Conservation (phyloP, 2,329 filamentous ascomycete genomes). For the Dactylellina drechsleri region DNA sequence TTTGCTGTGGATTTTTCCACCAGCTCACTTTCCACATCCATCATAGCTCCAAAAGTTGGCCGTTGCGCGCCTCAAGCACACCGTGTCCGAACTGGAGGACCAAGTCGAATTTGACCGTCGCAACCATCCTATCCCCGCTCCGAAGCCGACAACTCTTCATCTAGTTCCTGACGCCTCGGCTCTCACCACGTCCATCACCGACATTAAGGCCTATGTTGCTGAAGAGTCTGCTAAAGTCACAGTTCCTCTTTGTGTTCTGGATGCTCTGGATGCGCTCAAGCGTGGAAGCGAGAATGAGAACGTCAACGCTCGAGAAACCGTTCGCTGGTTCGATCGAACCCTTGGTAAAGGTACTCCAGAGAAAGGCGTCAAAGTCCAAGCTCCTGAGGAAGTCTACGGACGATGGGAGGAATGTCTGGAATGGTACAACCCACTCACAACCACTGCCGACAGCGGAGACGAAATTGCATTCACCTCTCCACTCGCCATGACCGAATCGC, state of each 20-base stretch:
- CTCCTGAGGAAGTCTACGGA: slow-evolving; percentile 65
- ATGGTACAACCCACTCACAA: slow-evolving; percentile 46
- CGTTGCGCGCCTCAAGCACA: slow-evolving; percentile 58
- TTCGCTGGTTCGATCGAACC: slow-evolving; percentile 66
- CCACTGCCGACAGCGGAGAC: slow-evolving; percentile 38
- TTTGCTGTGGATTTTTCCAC: background rate
- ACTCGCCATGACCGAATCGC: slow-evolving; percentile 41
- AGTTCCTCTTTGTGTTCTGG: slow-evolving; percentile 64
- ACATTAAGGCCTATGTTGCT: slow-evolving; percentile 67
- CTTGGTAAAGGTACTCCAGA: slow-evolving; percentile 65
- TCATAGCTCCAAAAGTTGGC: slow-evolving; percentile 58
- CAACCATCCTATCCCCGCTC: slow-evolving; percentile 50
- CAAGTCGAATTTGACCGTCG: slow-evolving; percentile 58
- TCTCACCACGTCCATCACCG: slow-evolving; percentile 66
- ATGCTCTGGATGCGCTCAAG: slow-evolving; percentile 59
- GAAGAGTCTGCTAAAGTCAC: slow-evolving; percentile 66
- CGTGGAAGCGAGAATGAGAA: slow-evolving; percentile 60
- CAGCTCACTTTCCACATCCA: background rate
- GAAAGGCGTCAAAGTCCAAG: slow-evolving; percentile 64
- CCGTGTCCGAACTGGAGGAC: slow-evolving; percentile 57
- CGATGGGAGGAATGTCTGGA: slow-evolving; percentile 59
- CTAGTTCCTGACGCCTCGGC: slow-evolving; percentile 68
- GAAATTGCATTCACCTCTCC: slow-evolving; percentile 40
- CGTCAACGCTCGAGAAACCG: slow-evolving; percentile 66
- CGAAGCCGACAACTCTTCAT: slow-evolving; percentile 64